These are phyloP conservation scores for Pelargonium myrrhifolium DNA, from an alignment of 441 rosid species.

Conservation along the genomic window DNA sequence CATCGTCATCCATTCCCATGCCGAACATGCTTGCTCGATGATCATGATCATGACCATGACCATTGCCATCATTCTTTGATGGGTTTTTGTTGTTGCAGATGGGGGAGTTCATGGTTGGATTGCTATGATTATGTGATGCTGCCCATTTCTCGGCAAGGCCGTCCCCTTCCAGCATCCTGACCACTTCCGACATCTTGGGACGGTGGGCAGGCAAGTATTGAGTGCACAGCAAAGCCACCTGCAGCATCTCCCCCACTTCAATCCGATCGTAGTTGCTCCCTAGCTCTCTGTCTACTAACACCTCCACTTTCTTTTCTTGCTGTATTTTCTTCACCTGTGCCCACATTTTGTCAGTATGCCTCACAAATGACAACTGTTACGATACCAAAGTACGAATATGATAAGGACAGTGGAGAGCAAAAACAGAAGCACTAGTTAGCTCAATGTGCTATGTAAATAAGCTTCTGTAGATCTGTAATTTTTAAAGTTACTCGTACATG, in stretches of 20 bases:
- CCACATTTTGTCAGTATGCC: background rate
- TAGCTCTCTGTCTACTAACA: conserved; percentile 80
- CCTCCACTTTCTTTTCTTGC: conserved; percentile 71
- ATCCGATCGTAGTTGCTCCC: conserved; percentile 56
- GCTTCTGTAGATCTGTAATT: too few relatives aligned
- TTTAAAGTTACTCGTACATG: too few relatives aligned
- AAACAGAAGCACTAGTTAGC: too few relatives aligned
- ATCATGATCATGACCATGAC: background rate
- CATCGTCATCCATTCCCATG: background rate
- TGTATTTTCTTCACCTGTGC: conserved; percentile 69
- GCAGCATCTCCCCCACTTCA: conserved; percentile 79
- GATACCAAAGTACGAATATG: background rate
- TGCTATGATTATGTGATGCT: conserved; percentile 46
- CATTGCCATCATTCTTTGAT: background rate
- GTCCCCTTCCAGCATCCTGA: conserved; percentile 93
- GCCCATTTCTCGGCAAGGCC: conserved; percentile 94
- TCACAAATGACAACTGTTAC: background rate
- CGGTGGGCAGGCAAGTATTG: conserved; percentile 73
- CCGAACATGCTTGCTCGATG: background rate
- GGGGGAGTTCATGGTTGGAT: background rate
- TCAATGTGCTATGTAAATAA: too few relatives aligned
- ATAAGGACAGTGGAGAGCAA: background rate
- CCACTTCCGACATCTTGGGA: conserved; percentile 91
- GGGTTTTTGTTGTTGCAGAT: conserved; percentile 51
- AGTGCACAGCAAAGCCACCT: conserved; percentile 76